phyloP scores from a whole-genome alignment of 805 yeast species.

The Candida nemodendra region DNA sequence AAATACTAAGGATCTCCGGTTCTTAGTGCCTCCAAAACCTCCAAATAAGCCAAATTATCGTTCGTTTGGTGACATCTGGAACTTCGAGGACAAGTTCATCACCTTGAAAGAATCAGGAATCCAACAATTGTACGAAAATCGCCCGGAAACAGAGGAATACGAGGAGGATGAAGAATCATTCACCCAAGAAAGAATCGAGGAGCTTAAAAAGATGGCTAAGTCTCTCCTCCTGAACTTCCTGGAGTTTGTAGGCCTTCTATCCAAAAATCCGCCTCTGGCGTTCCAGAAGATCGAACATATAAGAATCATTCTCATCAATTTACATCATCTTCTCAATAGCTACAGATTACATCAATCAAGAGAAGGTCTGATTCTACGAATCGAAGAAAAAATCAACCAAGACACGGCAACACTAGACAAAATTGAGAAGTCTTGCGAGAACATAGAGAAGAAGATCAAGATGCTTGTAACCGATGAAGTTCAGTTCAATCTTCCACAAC shows the following conservation, averaged over 20 bases:
- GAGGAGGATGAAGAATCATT: slow-evolving; percentile 38
- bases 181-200: slow-evolving; percentile 58
- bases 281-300: slow-evolving; percentile 70
- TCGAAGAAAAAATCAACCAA: slow-evolving; percentile 58
- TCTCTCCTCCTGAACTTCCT: slow-evolving; percentile 77
- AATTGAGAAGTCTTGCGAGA: slow-evolving; percentile 41
- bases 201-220: slow-evolving; percentile 75
- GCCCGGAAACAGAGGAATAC: slow-evolving; percentile 22
- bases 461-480: slow-evolving; percentile 21
- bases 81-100: slow-evolving; percentile 72
- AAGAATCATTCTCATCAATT: slow-evolving; percentile 76
- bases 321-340: slow-evolving; percentile 88
- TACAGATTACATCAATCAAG: slow-evolving; percentile 95
- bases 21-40: slow-evolving; percentile 60
- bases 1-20: slow-evolving; percentile 43
- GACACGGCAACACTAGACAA: slow-evolving; percentile 37
- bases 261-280: slow-evolving; percentile 66
- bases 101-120: slow-evolving; percentile 75
- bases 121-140: slow-evolving; percentile 57
- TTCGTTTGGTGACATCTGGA: slow-evolving; percentile 91
- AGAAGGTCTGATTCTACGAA: slow-evolving; percentile 77
- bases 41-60: slow-evolving; percentile 70
- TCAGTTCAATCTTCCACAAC: slow-evolving; percentile 7
- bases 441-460: slow-evolving; percentile 39
- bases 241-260: slow-evolving; percentile 76